Conservation (phyloP, 2,329 filamentous ascomycete species). For the Nigrospora sphaerica region DNA sequence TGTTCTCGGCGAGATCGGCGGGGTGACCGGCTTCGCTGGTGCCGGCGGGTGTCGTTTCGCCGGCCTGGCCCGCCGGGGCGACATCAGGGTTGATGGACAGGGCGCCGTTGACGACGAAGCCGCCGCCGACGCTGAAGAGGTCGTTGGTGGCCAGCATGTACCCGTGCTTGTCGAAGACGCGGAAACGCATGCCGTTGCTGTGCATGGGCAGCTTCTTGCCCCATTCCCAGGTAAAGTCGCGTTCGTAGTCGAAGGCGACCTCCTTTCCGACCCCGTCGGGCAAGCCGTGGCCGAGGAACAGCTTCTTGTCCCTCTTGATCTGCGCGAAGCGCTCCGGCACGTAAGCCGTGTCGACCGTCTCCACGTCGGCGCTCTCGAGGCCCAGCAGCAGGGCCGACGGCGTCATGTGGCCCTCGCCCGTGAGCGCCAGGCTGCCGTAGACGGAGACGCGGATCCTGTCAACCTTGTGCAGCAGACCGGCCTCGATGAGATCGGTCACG, state of each 20-base stretch:
- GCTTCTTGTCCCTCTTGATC: slow-evolving; percentile 37
- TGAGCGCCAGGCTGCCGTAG: slow-evolving; percentile 42
- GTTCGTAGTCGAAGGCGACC: slow-evolving; percentile 40
- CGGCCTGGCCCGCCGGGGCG: slow-evolving; percentile 5
- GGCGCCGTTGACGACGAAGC: slow-evolving; percentile 43
- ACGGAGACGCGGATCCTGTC: slow-evolving; percentile 39
- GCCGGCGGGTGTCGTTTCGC: slow-evolving; percentile 6
- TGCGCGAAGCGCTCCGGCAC: slow-evolving; percentile 37
- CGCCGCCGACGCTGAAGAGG: slow-evolving; percentile 44
- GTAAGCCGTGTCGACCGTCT: slow-evolving; percentile 40
- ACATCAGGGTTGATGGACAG: slow-evolving; percentile 24
- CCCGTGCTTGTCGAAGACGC: slow-evolving; percentile 39
- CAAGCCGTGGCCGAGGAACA: slow-evolving; percentile 34
- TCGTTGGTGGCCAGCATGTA: slow-evolving; percentile 40
- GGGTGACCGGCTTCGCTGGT: slow-evolving; percentile 24
- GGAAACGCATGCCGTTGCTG: slow-evolving; percentile 45
- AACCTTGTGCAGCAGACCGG: slow-evolving; percentile 35
- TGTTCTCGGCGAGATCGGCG: slow-evolving; percentile 41
- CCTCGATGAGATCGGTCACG: slow-evolving; percentile 37
- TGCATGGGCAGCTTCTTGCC: slow-evolving; percentile 42
- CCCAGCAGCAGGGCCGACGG: slow-evolving; percentile 40
- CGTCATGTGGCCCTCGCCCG: slow-evolving; percentile 45
- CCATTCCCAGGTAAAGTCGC: slow-evolving; percentile 44
- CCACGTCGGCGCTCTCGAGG: slow-evolving; percentile 41
- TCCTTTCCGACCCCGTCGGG: slow-evolving; percentile 31